These are phyloP conservation scores for Geotrichum siamense DNA, from an alignment of 1,139 yeast genomes.

Conservation along the genomic window DNA sequence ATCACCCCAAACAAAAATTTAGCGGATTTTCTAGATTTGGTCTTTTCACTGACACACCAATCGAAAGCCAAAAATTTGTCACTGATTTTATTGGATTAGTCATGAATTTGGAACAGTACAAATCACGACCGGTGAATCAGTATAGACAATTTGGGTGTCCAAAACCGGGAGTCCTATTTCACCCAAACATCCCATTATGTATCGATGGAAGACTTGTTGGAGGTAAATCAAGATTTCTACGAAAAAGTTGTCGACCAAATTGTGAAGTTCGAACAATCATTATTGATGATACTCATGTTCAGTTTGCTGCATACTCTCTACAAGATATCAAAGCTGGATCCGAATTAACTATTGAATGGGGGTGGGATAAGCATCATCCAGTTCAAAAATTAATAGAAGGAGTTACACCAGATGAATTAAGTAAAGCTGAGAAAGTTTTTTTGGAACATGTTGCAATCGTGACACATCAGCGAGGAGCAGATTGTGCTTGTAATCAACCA, in stretches of 20 bases:
- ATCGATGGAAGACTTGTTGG: constrained; percentile 79
- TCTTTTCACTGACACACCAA: constrained; percentile 43
- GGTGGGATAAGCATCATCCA: constrained; percentile 79
- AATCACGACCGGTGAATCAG: constrained; percentile 61
- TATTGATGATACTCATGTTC: constrained; percentile 42
- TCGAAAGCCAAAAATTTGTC: constrained; percentile 48
- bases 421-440: constrained; percentile 25
- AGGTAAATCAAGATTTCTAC: constrained; percentile 62
- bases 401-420: constrained; percentile 33
- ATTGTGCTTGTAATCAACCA: constrained; percentile 55
- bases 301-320: constrained; percentile 53
- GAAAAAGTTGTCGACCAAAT: constrained; percentile 72
- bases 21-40: constrained; percentile 70
- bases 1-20: constrained; percentile 54
- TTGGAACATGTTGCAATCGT: constrained; percentile 22
- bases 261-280: constrained; percentile 54
- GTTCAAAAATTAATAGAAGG: constrained; percentile 47
- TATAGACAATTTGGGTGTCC: constrained; percentile 77
- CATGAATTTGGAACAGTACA: constrained; percentile 55
- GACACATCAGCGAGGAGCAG: constrained; percentile 45
- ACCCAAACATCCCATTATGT: constrained; percentile 48
- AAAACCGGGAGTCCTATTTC: constrained; percentile 64
- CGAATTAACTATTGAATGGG: constrained; percentile 78
- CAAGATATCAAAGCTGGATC: constrained; percentile 51
- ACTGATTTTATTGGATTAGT: constrained; percentile 70